A percentile compares a stretch with the other conserved stretches of the same genome.
These are phyloP conservation scores for Inga oerstediana DNA, from an alignment of 306 rosid genomes.

Conservation along the genomic window DNA sequence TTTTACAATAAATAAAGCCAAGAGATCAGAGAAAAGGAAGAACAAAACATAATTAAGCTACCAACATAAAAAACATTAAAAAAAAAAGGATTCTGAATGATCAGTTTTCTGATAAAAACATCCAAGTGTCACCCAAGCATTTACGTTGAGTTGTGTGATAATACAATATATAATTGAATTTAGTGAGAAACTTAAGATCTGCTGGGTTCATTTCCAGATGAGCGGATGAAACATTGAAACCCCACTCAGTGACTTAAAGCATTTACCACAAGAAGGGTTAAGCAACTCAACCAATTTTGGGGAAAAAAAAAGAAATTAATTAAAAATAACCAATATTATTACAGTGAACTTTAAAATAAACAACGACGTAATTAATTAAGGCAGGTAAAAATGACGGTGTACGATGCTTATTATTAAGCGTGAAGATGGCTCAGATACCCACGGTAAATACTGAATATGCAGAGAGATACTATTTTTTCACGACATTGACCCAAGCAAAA, in stretches of 20 bases:
- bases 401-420: background rate
- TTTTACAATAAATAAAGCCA: background rate
- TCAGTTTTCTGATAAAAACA: background rate
- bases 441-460: background rate
- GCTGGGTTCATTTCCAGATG: background rate
- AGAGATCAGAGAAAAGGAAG: background rate
- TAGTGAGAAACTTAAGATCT: background rate
- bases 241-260: background rate
- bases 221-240: background rate
- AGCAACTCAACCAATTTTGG: background rate
- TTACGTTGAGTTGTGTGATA: background rate
- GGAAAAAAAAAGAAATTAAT: background rate
- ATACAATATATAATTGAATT: background rate
- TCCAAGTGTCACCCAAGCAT: background rate
- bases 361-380: background rate
- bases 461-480: slow-evolving; percentile 32
- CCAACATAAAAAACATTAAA: background rate
- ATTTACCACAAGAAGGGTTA: no score
- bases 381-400: slow-evolving; percentile 36
- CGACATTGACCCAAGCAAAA: slow-evolving; percentile 44
- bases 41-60: background rate
- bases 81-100: background rate
- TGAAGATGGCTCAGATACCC: background rate
- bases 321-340: no score
- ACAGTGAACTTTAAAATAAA: background rate